Evolutionary conservation across 2,329 filamentous ascomycete genomes (phyloP).

Genomic region (Nothomitra cinnamomea): DNA sequence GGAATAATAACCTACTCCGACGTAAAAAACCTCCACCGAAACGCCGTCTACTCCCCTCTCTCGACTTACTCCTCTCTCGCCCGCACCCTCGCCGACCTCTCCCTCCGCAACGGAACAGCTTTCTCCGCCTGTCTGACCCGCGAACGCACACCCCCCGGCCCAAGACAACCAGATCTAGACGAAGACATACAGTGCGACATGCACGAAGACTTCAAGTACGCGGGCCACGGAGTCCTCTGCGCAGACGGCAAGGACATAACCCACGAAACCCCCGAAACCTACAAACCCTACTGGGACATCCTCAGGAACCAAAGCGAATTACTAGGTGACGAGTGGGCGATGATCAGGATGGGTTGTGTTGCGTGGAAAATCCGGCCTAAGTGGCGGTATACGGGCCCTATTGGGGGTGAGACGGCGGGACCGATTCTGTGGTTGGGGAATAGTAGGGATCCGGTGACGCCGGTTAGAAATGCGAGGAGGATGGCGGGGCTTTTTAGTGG

Average conservation of each 20-base stretch:
- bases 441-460: slow-evolving; percentile 10
- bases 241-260: background rate
- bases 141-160: slow-evolving; percentile 4
- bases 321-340: slow-evolving; percentile 23
- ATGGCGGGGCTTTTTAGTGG: slow-evolving; percentile 26
- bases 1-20: slow-evolving; percentile 22
- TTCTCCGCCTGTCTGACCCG: slow-evolving; percentile 17
- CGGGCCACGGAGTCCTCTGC: too few species aligned
- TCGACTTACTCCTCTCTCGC: background rate
- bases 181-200: too few species aligned
- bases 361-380: slow-evolving; percentile 21
- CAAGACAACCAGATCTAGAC: background rate
- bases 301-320: slow-evolving; percentile 15
- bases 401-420: too few species aligned
- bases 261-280: background rate
- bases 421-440: slow-evolving; percentile 11
- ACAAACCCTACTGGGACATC: background rate
- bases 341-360: slow-evolving; percentile 20
- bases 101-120: slow-evolving; percentile 14
- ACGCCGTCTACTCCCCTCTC: slow-evolving; percentile 16
- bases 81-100: slow-evolving; percentile 16
- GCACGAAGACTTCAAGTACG: too few species aligned
- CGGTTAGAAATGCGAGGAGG: slow-evolving; percentile 10
- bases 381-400: slow-evolving; percentile 23
- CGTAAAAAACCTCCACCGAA: slow-evolving; percentile 17